Percentiles rank a stretch among this genome's conserved stretches.
Evolutionary conservation across 2,329 filamentous ascomycete species (phyloP).

Genomic region (Apiospora koreana): DNA sequence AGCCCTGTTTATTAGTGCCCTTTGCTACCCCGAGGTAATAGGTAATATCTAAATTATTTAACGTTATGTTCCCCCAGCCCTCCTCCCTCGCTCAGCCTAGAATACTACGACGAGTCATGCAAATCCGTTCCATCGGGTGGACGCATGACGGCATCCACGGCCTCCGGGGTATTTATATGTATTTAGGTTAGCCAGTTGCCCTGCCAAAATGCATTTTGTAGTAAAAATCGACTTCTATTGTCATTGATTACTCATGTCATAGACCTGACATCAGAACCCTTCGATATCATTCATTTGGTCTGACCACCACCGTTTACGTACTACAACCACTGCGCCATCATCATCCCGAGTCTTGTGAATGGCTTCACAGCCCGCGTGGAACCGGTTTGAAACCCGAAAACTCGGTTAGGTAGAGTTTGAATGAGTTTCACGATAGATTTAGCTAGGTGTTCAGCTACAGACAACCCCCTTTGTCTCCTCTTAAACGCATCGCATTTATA

Average conservation of each 20-base stretch:
- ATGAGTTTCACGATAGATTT: background rate
- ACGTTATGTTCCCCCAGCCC: too few species aligned
- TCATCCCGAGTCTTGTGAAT: background rate
- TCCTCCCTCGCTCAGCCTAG: too few species aligned
- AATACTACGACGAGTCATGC: background rate
- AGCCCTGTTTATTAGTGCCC: background rate
- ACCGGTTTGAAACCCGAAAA: background rate
- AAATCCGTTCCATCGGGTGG: background rate
- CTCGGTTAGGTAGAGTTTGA: background rate
- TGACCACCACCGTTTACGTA: background rate
- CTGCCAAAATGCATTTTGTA: too few species aligned
- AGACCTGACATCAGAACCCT: background rate
- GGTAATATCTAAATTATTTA: too few species aligned
- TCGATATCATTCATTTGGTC: background rate
- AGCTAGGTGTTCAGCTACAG: background rate
- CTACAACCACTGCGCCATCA: background rate
- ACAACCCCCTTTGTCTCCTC: background rate
- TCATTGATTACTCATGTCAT: background rate
- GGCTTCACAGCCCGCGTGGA: background rate
- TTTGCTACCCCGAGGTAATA: too few species aligned
- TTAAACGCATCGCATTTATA: background rate
- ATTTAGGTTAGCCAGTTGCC: background rate
- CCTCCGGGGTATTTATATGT: background rate
- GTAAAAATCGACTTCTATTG: background rate
- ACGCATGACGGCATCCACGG: conserved; percentile 7